Evolutionary conservation across 169 alveolate genomes (phyloP).

Genomic region (Theileria orientalis): DNA sequence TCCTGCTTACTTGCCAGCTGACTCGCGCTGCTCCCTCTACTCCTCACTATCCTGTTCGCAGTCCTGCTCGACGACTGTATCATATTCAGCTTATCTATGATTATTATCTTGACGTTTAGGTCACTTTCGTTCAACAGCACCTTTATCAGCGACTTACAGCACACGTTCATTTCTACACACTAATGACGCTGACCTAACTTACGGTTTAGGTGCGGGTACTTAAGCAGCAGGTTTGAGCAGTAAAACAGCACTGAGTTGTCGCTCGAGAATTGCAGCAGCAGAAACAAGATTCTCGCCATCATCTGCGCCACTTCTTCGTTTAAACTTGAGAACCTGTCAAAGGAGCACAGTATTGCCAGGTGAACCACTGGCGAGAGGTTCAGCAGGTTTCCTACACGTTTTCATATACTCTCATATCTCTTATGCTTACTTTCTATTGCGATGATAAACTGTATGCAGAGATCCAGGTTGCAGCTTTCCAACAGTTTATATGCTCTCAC

Average conservation of each 20-base stretch:
- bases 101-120: constrained; percentile 86
- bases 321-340: constrained; percentile 8
- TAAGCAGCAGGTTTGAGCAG: constrained; percentile 33
- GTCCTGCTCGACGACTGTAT: constrained; percentile 8
- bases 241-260: constrained; percentile 42
- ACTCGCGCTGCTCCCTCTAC: no score
- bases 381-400: constrained; percentile 22
- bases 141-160: constrained; percentile 85
- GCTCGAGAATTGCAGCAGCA: constrained; percentile 49
- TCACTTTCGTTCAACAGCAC: constrained; percentile 88
- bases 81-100: constrained; percentile 60
- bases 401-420: no score
- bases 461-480: constrained; percentile 81
- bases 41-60: background rate
- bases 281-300: constrained; percentile 51
- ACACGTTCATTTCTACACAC: constrained; percentile 70
- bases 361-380: constrained; percentile 67
- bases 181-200: constrained; percentile 70
- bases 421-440: constrained; percentile 69
- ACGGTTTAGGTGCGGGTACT: constrained; percentile 54
- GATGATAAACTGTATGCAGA: constrained; percentile 84
- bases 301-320: constrained; percentile 8
- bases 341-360: constrained; percentile 18
- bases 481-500: constrained; percentile 88
- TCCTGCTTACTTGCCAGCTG: constrained; percentile 70